A percentile compares a stretch with the other conserved stretches of the same genome.
Evolutionary conservation across 495 filamentous ascomycete genomes (phyloP).

Genomic region (Xanthoparmelia taractica): DNA sequence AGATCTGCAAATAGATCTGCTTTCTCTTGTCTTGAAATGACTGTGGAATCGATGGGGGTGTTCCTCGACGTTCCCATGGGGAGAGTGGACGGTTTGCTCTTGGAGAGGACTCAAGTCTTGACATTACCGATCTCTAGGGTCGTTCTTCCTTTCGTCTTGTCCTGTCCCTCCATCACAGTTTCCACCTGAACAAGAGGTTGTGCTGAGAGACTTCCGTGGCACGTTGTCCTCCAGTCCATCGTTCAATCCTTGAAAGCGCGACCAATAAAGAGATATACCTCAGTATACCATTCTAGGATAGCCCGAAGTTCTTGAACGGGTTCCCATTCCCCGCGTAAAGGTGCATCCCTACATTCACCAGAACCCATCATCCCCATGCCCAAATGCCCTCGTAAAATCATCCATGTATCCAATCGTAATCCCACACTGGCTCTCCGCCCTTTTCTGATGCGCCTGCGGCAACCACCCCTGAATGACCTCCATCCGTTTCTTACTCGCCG

Average conservation of each 20-base stretch:
- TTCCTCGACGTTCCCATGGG: too few relatives aligned
- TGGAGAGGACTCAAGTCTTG: not conserved
- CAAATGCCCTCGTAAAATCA: constrained; percentile 13
- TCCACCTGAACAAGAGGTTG: not conserved
- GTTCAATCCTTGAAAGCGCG: not conserved
- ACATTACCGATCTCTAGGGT: not conserved
- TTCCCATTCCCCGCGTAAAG: not conserved
- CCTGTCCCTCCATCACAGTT: not conserved
- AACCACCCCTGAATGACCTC: constrained; percentile 19
- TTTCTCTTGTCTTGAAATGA: too few relatives aligned
- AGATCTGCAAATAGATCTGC: too few relatives aligned
- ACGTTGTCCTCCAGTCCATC: not conserved
- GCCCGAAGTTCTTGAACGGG: not conserved
- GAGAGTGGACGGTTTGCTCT: too few relatives aligned
- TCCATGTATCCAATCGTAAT: constrained; percentile 9
- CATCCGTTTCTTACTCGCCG: constrained; percentile 16
- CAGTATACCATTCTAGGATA: not conserved
- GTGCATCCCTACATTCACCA: not conserved
- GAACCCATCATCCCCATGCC: not conserved
- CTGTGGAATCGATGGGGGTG: too few relatives aligned
- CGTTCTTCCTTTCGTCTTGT: not conserved
- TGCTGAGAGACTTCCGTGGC: not conserved
- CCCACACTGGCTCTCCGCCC: constrained; percentile 17
- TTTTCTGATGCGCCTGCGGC: constrained; percentile 23
- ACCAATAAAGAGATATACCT: not conserved